Evolutionary conservation across 2,329 filamentous ascomycete species (phyloP).

Genomic region (Ascochyta viciae-villosae): DNA sequence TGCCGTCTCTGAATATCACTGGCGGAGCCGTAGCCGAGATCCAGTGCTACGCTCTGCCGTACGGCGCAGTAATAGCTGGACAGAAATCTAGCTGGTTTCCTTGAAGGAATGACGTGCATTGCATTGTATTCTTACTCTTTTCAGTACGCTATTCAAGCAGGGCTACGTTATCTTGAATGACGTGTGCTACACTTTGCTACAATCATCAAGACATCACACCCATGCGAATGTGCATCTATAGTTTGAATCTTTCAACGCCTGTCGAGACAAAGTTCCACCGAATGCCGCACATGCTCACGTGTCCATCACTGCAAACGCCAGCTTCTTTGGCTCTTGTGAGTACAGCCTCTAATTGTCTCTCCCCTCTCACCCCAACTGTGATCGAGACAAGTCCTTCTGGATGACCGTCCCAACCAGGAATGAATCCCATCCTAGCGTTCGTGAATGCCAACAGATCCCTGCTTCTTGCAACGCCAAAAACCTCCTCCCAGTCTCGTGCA

Average conservation of each 20-base stretch:
- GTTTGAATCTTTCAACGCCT: constrained; percentile 23
- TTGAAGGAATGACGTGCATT: too few species aligned
- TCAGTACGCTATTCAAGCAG: too few species aligned
- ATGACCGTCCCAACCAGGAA: constrained; percentile 41
- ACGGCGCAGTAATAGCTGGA: too few species aligned
- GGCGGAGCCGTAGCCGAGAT: too few species aligned
- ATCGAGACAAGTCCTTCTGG: constrained; percentile 50
- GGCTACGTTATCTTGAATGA: too few species aligned
- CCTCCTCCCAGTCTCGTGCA: constrained; percentile 50
- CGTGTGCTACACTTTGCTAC: too few species aligned
- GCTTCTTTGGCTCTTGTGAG: constrained; percentile 39
- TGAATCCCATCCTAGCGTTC: constrained; percentile 47
- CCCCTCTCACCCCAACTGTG: constrained; percentile 49
- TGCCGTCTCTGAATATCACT: too few species aligned
- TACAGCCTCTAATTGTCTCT: constrained; percentile 41
- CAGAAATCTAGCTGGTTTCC: too few species aligned
- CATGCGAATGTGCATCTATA: constrained; percentile 20
- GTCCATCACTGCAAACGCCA: constrained; percentile 42
- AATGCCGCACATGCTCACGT: constrained; percentile 49
- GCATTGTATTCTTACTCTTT: too few species aligned
- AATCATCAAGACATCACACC: too few species aligned
- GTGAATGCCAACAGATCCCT: constrained; percentile 50
- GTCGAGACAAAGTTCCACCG: constrained; percentile 48
- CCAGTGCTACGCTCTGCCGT: too few species aligned
- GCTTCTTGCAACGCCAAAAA: constrained; percentile 52